phyloP scores from a whole-genome alignment of 1,284 basidiomycete genomes.

The Ceratobasidium sp. region DNA sequence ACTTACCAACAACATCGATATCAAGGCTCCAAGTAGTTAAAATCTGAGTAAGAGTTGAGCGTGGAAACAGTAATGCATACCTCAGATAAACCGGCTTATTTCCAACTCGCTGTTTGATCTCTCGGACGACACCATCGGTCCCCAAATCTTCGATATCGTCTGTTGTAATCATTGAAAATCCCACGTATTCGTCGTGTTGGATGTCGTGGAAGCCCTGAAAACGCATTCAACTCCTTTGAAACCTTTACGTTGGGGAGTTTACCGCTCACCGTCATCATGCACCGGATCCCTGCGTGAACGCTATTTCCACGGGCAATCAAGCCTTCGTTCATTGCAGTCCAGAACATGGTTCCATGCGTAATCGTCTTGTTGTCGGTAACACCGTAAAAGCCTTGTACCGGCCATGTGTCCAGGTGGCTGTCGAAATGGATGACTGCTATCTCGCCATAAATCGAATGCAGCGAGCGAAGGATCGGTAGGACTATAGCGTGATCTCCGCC shows the following conservation, averaged over 20 bases:
- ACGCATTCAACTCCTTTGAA: not conserved
- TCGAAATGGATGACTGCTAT: slow-evolving; percentile 83
- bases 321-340: slow-evolving; percentile 72
- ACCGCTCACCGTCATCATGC: slow-evolving; percentile 63
- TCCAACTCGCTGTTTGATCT: slow-evolving; percentile 69
- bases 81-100: slow-evolving; percentile 76
- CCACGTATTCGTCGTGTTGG: slow-evolving; percentile 56
- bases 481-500: slow-evolving; percentile 84
- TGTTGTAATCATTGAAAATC: slow-evolving; percentile 37
- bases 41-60: too few species aligned
- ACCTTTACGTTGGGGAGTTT: not conserved
- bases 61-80: too few species aligned
- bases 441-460: slow-evolving; percentile 75
- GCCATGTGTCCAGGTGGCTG: slow-evolving; percentile 75
- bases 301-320: slow-evolving; percentile 70
- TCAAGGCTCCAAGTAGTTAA: slow-evolving; percentile 59
- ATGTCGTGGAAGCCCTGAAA: slow-evolving; percentile 65
- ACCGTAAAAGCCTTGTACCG: slow-evolving; percentile 40
- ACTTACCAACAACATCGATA: slow-evolving; percentile 77
- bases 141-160: slow-evolving; percentile 39
- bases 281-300: slow-evolving; percentile 80
- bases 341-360: slow-evolving; percentile 80
- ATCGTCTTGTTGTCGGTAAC: slow-evolving; percentile 59
- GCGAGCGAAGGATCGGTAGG: slow-evolving; percentile 69
- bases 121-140: slow-evolving; percentile 45